These are phyloP conservation scores for Pichia norvegensis DNA, from an alignment of 1,139 yeast genomes.

Conservation along the genomic window DNA sequence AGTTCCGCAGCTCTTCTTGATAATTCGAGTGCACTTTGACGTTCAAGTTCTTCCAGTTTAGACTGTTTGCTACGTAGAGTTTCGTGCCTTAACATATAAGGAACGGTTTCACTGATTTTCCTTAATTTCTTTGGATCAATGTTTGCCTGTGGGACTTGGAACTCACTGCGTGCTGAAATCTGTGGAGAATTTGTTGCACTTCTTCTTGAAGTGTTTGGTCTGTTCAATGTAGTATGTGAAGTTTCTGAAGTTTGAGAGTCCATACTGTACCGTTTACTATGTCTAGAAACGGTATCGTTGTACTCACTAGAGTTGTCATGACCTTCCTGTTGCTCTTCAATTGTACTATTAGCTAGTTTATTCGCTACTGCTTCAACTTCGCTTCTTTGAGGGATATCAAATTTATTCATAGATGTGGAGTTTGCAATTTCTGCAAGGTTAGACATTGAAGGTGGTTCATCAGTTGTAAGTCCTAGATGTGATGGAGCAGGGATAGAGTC, in stretches of 20 bases:
- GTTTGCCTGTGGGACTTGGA: slow-evolving; percentile 28
- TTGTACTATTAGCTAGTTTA: slow-evolving; percentile 16
- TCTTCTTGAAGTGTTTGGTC: slow-evolving; percentile 31
- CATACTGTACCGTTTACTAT: slow-evolving; percentile 14
- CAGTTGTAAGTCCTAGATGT: slow-evolving; percentile 2
- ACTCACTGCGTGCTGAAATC: slow-evolving; percentile 10
- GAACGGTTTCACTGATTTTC: slow-evolving; percentile 74
- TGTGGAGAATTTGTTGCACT: slow-evolving; percentile 28
- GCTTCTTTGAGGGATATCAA: slow-evolving; percentile 16
- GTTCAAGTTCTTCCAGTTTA: slow-evolving; percentile 69
- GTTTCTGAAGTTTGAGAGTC: slow-evolving; percentile 33
- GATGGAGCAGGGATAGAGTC: slow-evolving; percentile 7
- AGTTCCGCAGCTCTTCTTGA: slow-evolving; percentile 67
- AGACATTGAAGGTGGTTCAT: slow-evolving; percentile 48
- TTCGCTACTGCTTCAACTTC: slow-evolving; percentile 1
- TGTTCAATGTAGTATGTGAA: slow-evolving; percentile 45
- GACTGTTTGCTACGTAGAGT: slow-evolving; percentile 67
- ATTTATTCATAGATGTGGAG: slow-evolving; percentile 27
- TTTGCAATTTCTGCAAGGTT: slow-evolving; percentile 54
- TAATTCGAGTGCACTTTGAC: slow-evolving; percentile 66
- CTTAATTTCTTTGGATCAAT: slow-evolving; percentile 59
- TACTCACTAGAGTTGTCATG: slow-evolving; percentile 13
- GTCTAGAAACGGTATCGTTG: slow-evolving; percentile 4
- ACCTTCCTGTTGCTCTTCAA: slow-evolving; percentile 15
- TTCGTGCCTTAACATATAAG: slow-evolving; percentile 71